Evolutionary conservation across 2,329 filamentous ascomycete genomes (phyloP).

Genomic region (Plenodomus biglobosus): DNA sequence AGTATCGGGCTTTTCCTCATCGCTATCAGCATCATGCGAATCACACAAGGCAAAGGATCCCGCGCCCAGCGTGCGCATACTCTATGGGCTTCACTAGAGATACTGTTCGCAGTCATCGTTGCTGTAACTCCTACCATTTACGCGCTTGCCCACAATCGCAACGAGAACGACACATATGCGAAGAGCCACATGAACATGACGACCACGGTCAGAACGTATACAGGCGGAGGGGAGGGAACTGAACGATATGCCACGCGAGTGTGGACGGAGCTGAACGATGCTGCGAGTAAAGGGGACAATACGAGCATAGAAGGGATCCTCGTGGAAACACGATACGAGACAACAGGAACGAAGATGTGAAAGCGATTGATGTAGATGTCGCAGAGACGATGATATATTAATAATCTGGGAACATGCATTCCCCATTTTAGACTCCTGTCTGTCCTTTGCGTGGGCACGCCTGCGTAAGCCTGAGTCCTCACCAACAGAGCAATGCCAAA

Average conservation of each 20-base stretch:
- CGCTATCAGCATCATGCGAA: constrained; percentile 18
- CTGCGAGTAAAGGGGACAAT: constrained; percentile 6
- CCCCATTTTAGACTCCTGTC: neutral
- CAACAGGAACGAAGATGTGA: constrained; percentile 1
- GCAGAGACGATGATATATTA: neutral
- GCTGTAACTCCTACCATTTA: constrained; percentile 22
- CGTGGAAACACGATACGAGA: constrained; percentile 8
- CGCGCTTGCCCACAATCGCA: constrained; percentile 14
- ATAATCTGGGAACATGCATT: neutral
- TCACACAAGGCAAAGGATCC: constrained; percentile 13
- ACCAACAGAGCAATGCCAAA: too few species aligned
- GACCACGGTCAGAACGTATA: constrained; percentile 5
- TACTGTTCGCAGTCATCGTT: constrained; percentile 16
- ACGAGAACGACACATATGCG: constrained; percentile 7
- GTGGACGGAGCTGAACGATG: constrained; percentile 17
- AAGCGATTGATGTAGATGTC: neutral
- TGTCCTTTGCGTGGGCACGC: too few species aligned
- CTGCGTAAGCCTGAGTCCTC: too few species aligned
- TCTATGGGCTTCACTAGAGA: constrained; percentile 18
- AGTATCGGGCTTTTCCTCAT: constrained; percentile 21
- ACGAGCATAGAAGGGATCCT: constrained; percentile 12
- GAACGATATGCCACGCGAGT: constrained; percentile 6
- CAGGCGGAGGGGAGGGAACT: neutral
- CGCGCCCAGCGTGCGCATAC: constrained; percentile 16
- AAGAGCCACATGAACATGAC: constrained; percentile 13